Evolutionary conservation across 176 grass and related monocot genomes (phyloP).

Genomic region (Calamus simplicifolius): DNA sequence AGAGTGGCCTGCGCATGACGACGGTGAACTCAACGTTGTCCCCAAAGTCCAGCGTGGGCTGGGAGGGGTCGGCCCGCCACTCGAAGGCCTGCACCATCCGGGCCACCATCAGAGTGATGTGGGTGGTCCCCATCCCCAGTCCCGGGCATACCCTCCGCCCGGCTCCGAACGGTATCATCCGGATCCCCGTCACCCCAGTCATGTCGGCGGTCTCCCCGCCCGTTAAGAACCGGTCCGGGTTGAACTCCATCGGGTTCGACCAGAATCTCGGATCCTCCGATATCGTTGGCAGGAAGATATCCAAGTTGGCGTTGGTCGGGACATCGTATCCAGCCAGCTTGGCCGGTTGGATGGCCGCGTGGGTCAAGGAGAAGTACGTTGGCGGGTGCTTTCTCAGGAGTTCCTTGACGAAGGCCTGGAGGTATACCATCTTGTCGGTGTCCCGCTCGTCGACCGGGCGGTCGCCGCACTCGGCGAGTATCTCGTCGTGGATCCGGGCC

Average conservation of each 20-base stretch:
- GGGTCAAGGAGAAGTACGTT: conserved; percentile 82
- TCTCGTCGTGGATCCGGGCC: conserved; percentile 48
- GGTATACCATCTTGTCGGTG: conserved; percentile 65
- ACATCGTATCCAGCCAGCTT: conserved; percentile 74
- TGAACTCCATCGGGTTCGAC: conserved; percentile 53
- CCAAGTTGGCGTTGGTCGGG: conserved; percentile 68
- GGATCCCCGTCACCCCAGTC: conserved; percentile 71
- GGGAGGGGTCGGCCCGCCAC: conserved; percentile 66
- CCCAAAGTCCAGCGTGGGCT: conserved; percentile 66
- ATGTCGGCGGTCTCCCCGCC: conserved; percentile 83
- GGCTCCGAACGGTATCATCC: conserved; percentile 87
- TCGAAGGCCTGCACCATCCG: conserved; percentile 90
- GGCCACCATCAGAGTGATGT: conserved; percentile 75
- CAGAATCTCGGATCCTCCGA: conserved; percentile 72
- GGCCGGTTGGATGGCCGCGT: conserved; percentile 41
- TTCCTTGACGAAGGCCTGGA: conserved; percentile 97
- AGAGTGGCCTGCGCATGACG: conserved; percentile 66
- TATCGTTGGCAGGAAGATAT: conserved; percentile 75
- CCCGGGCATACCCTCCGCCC: conserved; percentile 87
- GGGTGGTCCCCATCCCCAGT: conserved; percentile 70
- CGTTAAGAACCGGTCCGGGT: conserved; percentile 70
- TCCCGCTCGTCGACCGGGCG: conserved; percentile 63
- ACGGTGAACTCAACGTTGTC: conserved; percentile 95
- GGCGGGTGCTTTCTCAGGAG: conserved; percentile 92
- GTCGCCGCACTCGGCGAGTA: conserved; percentile 36